Percentiles rank a stretch among this genome's conserved stretches.
Conservation (phyloP, 495 filamentous ascomycete species). For the Xylaria cubensis region DNA sequence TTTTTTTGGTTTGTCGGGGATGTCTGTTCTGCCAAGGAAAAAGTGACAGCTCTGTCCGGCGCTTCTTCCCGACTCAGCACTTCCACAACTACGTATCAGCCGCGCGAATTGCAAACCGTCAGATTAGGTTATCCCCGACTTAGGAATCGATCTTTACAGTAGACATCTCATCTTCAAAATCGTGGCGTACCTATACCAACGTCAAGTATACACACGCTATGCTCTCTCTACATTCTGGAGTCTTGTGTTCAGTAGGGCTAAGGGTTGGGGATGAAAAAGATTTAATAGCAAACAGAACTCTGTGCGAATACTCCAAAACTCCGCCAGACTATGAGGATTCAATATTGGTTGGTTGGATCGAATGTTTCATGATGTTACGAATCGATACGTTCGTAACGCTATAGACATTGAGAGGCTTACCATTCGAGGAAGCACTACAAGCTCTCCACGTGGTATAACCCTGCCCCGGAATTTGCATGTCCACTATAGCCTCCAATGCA, state of each 20-base stretch:
- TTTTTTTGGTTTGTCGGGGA: slow-evolving; percentile 1
- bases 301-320: neutral
- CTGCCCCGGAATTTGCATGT: slow-evolving; percentile 22
- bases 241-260: neutral
- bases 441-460: slow-evolving; percentile 26
- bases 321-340: neutral
- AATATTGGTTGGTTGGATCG: no score
- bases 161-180: neutral
- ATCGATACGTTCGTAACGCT: slow-evolving; percentile 1
- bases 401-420: neutral
- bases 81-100: slow-evolving; percentile 7
- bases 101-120: neutral
- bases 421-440: slow-evolving; percentile 19
- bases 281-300: neutral
- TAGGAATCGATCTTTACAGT: neutral
- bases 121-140: neutral
- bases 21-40: slow-evolving; percentile 1
- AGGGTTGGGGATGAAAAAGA: neutral
- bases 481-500: slow-evolving; percentile 17
- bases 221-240: neutral
- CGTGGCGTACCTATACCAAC: neutral
- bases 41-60: slow-evolving; percentile 14
- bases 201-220: neutral
- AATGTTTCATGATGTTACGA: neutral
- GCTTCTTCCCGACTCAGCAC: slow-evolving; percentile 5